Evolutionary conservation across 2,329 filamentous ascomycete genomes (phyloP).

Genomic region (Hansfordia pulvinata): DNA sequence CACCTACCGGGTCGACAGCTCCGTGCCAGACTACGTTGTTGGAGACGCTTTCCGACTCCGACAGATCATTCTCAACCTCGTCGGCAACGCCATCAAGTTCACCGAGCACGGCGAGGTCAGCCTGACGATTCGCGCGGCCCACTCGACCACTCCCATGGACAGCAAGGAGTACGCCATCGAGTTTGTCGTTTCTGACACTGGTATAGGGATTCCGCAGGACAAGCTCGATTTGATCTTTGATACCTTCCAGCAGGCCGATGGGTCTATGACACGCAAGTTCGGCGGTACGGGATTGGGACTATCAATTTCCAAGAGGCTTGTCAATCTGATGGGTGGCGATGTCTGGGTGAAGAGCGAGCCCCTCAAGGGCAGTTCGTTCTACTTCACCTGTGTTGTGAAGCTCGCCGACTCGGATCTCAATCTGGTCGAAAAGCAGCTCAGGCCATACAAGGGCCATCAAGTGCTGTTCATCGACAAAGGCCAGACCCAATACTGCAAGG

Average conservation of each 20-base stretch:
- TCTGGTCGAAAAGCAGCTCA: conserved; percentile 69
- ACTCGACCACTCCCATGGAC: conserved; percentile 47
- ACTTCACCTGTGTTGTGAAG: conserved; percentile 87
- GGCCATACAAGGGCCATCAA: conserved; percentile 83
- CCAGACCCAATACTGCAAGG: conserved; percentile 60
- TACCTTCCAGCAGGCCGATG: conserved; percentile 96
- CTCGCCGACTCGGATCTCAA: conserved; percentile 67
- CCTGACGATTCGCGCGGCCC: conserved; percentile 67
- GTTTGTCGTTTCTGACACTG: conserved; percentile 90
- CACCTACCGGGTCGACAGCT: conserved; percentile 85
- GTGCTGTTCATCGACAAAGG: conserved; percentile 93
- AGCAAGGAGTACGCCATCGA: conserved; percentile 82
- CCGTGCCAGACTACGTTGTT: conserved; percentile 87
- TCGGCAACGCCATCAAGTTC: conserved; percentile 98
- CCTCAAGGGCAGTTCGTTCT: conserved; percentile 85
- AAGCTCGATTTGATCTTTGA: conserved; percentile 97
- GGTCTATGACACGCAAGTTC: conserved; percentile 91
- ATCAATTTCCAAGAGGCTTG: conserved; percentile 88
- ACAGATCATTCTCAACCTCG: conserved; percentile 93
- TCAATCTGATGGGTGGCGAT: conserved; percentile 91
- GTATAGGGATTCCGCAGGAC: conserved; percentile 89
- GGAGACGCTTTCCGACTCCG: conserved; percentile 92
- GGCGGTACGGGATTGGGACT: conserved; percentile 87
- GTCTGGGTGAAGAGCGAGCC: conserved; percentile 93
- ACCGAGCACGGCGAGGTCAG: conserved; percentile 95